Evolutionary conservation across 2,329 filamentous ascomycete genomes (phyloP).

Genomic region (Clarireedia hainanense): DNA sequence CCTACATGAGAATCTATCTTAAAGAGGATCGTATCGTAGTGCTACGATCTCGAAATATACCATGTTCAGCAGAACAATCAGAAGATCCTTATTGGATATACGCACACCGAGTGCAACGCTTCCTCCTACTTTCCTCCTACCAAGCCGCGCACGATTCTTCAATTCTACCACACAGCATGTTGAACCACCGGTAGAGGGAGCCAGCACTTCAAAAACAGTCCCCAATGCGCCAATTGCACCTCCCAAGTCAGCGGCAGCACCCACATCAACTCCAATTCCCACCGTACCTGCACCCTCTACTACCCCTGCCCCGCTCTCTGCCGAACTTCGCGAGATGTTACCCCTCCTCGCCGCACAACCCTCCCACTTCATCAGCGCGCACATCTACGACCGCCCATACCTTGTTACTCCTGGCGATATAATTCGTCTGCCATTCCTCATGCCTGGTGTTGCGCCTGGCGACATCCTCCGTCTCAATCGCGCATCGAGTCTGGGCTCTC

Average conservation of each 20-base stretch:
- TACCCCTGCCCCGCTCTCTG: conserved; percentile 35
- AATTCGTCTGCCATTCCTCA: conserved; percentile 70
- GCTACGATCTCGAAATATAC: conserved; percentile 11
- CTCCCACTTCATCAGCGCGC: conserved; percentile 68
- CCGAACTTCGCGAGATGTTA: conserved; percentile 54
- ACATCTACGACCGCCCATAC: conserved; percentile 74
- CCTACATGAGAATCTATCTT: neutral
- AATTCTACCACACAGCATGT: conserved; percentile 44
- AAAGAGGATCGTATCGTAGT: conserved; percentile 7
- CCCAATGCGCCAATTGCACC: conserved; percentile 14
- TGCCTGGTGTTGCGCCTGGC: conserved; percentile 68
- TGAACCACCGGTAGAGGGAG: conserved; percentile 28
- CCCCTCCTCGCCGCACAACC: conserved; percentile 67
- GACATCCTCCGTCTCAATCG: conserved; percentile 85
- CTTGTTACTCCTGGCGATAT: conserved; percentile 70
- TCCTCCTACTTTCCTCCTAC: conserved; percentile 44
- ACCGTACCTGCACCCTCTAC: conserved; percentile 16
- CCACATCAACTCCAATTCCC: conserved; percentile 5
- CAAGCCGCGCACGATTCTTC: conserved; percentile 36
- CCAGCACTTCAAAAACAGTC: conserved; percentile 9
- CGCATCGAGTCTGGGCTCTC: conserved; percentile 71
- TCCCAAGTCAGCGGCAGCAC: neutral
- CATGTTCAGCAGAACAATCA: conserved; percentile 41
- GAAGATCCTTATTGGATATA: conserved; percentile 57
- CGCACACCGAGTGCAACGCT: conserved; percentile 35